Evolutionary conservation across 169 alveolate genomes (phyloP), one percentile per base, ranked within the genome.

Genomic region (Theileria parva): DNA sequence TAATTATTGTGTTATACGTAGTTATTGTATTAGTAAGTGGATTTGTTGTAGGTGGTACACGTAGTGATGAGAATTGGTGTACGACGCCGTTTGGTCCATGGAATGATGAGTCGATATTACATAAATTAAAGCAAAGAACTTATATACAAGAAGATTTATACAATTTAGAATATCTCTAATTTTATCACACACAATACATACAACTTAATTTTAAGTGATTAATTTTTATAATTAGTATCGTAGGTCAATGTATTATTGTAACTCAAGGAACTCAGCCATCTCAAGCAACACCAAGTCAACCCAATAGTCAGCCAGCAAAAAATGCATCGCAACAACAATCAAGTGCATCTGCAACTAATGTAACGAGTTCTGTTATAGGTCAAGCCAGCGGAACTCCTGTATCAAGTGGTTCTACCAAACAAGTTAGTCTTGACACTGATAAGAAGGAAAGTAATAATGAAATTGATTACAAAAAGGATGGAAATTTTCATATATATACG

Each of bases 21-120:
- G 53, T 44, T 44, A 32, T 32, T 32, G 37, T 2, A 5, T 32
- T 32, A 32, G 1, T 32, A 32, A 32, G 37, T 32, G 1, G 37
- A 32, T 32, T 37, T 8, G 8, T 44, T 44, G 12, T 44, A 44
- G 94, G 94, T 21, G 94, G 94, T 37, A 78, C 91, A 12, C 3
- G 86, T 6, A 80, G 86, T 17, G 86, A 84, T 71, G 90, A 84
- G 21, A 44, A n/a, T 53, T 84, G 90, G 90, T 28, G 32, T 65
- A 53, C 67, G 23, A 32, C 75, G 7, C 50, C 67, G 61, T 75
- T 84, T 39, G 90, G 90, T 13, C 90, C 90, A 28, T 84, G 90
- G 90, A 73, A 57, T 19, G 90, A 84, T 21, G 74, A 63, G 37
- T 79, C 71, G 55, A 84, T 84, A 53, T 55, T 84, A 30, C 74